These are phyloP conservation scores for Urtica urens DNA, from an alignment of 306 rosid genomes.

Conservation along the genomic window DNA sequence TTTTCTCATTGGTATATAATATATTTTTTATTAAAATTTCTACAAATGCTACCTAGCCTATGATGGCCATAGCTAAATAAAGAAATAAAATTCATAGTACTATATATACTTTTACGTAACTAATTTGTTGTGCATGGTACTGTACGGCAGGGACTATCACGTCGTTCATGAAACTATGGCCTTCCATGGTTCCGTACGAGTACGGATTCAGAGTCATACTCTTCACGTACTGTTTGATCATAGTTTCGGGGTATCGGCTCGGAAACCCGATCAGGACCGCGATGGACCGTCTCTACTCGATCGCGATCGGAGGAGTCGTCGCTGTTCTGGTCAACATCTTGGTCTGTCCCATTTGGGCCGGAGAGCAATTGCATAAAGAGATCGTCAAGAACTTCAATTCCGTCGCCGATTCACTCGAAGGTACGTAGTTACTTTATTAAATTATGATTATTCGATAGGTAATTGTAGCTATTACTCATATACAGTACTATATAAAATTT, in stretches of 20 bases:
- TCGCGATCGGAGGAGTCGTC: conserved; percentile 57
- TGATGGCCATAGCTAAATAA: too few species aligned
- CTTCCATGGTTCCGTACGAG: conserved; percentile 47
- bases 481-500: too few species aligned
- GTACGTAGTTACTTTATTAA: too few species aligned
- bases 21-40: too few species aligned
- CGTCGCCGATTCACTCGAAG: conserved; percentile 63
- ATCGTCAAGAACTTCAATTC: conserved; percentile 38
- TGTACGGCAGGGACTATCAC: conserved; percentile 42
- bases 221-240: conserved; percentile 48
- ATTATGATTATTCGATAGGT: too few species aligned
- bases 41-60: too few species aligned
- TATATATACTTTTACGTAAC: too few species aligned
- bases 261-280: conserved; percentile 52
- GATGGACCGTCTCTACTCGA: conserved; percentile 47
- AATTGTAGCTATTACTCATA: too few species aligned
- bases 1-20: conserved; percentile 53
- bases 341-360: conserved; percentile 68
- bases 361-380: conserved; percentile 48
- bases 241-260: conserved; percentile 52
- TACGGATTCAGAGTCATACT: conserved; percentile 53
- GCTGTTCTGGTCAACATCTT: conserved; percentile 51
- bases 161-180: conserved; percentile 53
- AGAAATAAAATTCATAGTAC: too few species aligned
- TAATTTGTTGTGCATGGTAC: not conserved